A percentile compares a stretch with the other conserved stretches of the same genome.
These are phyloP conservation scores for Daedalea quercina DNA, from an alignment of 768 basidiomycete genomes.

Conservation along the genomic window DNA sequence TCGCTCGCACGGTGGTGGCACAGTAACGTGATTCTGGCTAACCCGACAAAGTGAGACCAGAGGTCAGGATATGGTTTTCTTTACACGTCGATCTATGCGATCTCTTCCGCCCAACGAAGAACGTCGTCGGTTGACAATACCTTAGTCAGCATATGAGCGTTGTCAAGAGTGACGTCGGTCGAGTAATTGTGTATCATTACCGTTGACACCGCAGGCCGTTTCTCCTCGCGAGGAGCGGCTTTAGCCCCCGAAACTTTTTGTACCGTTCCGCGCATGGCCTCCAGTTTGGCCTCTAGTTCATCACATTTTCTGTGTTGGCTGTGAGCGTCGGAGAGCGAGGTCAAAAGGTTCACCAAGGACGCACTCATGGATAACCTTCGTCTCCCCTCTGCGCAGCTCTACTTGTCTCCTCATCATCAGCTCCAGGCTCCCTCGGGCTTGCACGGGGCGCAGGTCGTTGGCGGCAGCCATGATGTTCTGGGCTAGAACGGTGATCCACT, in stretches of 20 bases:
- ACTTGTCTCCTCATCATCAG: constrained; percentile 77
- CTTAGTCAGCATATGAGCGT: background rate
- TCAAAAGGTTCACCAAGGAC: constrained; percentile 38
- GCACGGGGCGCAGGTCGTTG: constrained; percentile 84
- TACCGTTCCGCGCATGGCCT: constrained; percentile 37
- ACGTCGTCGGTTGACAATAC: constrained; percentile 32
- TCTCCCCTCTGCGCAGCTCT: constrained; percentile 68
- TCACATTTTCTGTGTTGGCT: constrained; percentile 59
- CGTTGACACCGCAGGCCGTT: background rate
- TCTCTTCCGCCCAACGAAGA: constrained; percentile 53
- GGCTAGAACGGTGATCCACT: constrained; percentile 75
- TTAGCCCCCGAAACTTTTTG: background rate
- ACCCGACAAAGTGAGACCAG: too few relatives aligned
- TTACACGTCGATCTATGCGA: too few relatives aligned
- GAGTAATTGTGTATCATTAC: too few relatives aligned
- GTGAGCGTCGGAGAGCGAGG: background rate
- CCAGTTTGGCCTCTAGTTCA: constrained; percentile 54
- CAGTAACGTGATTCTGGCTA: too few relatives aligned
- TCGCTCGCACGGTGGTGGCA: too few relatives aligned
- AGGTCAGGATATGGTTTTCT: too few relatives aligned
- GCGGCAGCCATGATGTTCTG: constrained; percentile 89
- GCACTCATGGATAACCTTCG: constrained; percentile 60
- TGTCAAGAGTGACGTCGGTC: background rate
- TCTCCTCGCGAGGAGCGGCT: background rate
- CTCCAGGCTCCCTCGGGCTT: constrained; percentile 82